Conservation (phyloP, 116 monocot species). For the Cymodocea nodosa region DNA sequence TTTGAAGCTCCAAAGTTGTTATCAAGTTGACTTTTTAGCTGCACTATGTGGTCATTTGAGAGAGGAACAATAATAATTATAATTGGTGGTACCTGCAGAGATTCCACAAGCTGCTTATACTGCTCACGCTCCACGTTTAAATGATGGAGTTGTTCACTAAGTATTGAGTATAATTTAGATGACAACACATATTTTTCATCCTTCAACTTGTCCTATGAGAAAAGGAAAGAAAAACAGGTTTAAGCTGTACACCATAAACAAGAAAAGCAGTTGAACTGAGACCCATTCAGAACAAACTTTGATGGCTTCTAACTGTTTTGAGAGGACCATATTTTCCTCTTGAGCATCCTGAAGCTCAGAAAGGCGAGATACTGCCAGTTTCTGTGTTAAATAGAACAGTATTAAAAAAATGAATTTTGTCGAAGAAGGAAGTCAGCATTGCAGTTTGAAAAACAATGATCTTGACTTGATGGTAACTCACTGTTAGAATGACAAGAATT, state of each 20-base stretch:
- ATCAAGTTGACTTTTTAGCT: conserved; percentile 50
- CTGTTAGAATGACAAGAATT: not conserved
- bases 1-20: not conserved
- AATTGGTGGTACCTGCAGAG: conserved; percentile 46
- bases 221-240: conserved; percentile 2
- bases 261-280: not conserved
- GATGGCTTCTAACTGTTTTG: conserved; percentile 66
- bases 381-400: conserved; percentile 23
- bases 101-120: conserved; percentile 53
- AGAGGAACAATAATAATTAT: not conserved
- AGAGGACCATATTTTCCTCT: conserved; percentile 54
- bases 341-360: conserved; percentile 79
- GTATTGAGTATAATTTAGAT: conserved; percentile 51
- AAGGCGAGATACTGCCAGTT: conserved; percentile 54
- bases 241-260: conserved; percentile 2
- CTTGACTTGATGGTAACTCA: not conserved
- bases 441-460: not conserved
- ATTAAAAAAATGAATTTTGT: conserved; percentile 2
- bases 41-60: conserved; percentile 32
- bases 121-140: conserved; percentile 55
- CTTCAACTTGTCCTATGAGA: conserved; percentile 60
- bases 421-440: not conserved
- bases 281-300: conserved; percentile 31
- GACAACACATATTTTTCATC: conserved; percentile 59
- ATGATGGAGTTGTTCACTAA: conserved; percentile 56